These are phyloP conservation scores for Hymenoscyphus fructigenus DNA, from an alignment of 2,329 filamentous ascomycete genomes.

Conservation along the genomic window DNA sequence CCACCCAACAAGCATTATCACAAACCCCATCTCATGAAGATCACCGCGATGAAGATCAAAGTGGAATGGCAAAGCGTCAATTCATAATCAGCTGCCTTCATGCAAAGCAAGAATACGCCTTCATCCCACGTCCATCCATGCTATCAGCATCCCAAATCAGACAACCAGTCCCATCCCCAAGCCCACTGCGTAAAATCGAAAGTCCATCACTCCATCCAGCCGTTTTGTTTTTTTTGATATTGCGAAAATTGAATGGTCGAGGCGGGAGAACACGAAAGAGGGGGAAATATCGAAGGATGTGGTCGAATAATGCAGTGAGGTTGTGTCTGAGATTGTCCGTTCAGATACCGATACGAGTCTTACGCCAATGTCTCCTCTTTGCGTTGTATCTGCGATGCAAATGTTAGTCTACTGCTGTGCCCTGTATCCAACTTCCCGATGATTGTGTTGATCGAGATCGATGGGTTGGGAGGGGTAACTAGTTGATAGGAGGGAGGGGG, in stretches of 20 bases:
- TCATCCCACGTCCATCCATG: conserved; percentile 7
- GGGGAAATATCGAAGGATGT: conserved; percentile 10
- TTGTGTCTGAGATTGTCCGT: conserved; percentile 47
- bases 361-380: conserved; percentile 99
- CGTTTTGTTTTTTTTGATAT: conserved; percentile 6
- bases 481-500: conserved; percentile 8
- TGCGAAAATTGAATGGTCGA: conserved; percentile 3
- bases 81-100: conserved; percentile 13
- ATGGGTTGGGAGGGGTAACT: neutral
- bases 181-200: conserved; percentile 4
- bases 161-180: conserved; percentile 7
- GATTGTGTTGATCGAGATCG: neutral
- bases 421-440: neutral
- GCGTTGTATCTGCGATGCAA: conserved; percentile 83
- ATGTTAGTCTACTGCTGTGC: neutral
- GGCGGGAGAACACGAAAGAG: conserved; percentile 13
- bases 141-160: conserved; percentile 13
- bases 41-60: neutral
- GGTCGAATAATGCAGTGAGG: conserved; percentile 16
- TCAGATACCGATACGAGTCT: conserved; percentile 99
- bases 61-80: conserved; percentile 10
- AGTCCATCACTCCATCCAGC: conserved; percentile 13
- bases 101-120: conserved; percentile 19
- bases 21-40: neutral
- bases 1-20: neutral